A percentile compares a stretch with the other conserved stretches of the same genome.
Conservation (phyloP, 805 yeast genomes). For the Ogataea pini region DNA sequence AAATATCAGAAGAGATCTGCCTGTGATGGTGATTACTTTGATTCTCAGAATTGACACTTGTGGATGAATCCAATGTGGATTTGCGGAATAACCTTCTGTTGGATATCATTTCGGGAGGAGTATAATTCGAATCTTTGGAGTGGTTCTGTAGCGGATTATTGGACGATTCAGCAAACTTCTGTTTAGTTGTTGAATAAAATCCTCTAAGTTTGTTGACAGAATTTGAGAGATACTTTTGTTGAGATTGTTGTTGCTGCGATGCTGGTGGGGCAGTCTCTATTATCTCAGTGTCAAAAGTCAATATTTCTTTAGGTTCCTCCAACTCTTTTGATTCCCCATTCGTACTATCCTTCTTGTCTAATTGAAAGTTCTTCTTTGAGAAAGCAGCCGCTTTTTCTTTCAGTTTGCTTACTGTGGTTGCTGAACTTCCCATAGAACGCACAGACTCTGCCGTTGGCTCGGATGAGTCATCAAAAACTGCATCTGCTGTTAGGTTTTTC, state of each 20-base stretch:
- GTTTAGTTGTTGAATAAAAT: conserved; percentile 62
- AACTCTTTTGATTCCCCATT: not conserved
- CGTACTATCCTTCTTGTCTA: conserved; percentile 11
- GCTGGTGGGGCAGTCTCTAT: not conserved
- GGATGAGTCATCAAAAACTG: conserved; percentile 16
- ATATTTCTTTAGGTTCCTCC: not conserved
- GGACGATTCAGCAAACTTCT: conserved; percentile 17
- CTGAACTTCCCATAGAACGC: conserved; percentile 1
- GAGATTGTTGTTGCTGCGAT: not conserved
- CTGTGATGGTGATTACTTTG: conserved; percentile 1
- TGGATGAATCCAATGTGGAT: not conserved
- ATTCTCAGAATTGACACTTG: not conserved
- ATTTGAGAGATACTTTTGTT: conserved; percentile 32
- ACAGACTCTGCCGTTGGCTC: conserved; percentile 34
- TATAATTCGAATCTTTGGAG: conserved; percentile 20
- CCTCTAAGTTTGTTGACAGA: conserved; percentile 63
- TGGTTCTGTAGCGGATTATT: conserved; percentile 2
- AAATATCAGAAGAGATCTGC: conserved; percentile 11
- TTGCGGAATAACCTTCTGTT: conserved; percentile 41
- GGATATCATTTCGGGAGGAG: conserved; percentile 69
- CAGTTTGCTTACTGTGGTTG: conserved; percentile 5
- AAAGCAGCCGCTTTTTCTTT: conserved; percentile 27
- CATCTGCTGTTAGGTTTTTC: not conserved
- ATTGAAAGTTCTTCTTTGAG: conserved; percentile 28
- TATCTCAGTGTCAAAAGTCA: not conserved